Conservation (phyloP, 805 yeast genomes). For the Kregervanrija pseudodelftensis region DNA sequence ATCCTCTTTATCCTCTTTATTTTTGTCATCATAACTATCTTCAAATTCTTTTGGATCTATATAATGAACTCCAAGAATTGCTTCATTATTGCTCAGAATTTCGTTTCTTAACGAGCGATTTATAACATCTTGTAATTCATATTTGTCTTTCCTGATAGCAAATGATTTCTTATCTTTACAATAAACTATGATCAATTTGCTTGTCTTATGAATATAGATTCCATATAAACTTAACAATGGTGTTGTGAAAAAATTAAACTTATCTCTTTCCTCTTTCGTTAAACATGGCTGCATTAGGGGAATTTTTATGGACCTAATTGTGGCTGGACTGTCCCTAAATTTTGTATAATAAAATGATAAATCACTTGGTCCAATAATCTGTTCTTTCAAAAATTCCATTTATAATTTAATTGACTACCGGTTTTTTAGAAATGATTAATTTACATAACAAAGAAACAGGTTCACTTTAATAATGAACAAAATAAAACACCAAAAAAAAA, state of each 20-base stretch:
- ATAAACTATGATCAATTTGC: constrained; percentile 16
- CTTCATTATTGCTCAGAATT: neutral
- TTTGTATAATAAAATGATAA: constrained; percentile 12
- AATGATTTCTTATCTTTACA: constrained; percentile 18
- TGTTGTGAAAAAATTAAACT: constrained; percentile 11
- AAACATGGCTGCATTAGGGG: constrained; percentile 12
- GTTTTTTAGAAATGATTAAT: too few species aligned
- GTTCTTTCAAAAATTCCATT: constrained; percentile 11
- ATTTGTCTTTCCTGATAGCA: constrained; percentile 16
- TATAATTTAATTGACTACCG: neutral
- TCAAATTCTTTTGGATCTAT: neutral
- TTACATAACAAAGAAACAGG: too few species aligned
- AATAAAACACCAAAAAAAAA: neutral
- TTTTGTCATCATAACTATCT: neutral
- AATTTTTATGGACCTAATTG: constrained; percentile 6
- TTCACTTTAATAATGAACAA: neutral
- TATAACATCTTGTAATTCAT: constrained; percentile 24
- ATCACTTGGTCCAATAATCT: constrained; percentile 21
- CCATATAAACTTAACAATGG: constrained; percentile 22
- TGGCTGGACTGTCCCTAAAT: constrained; percentile 13
- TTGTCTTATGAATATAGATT: constrained; percentile 17
- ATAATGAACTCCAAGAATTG: constrained; percentile 5
- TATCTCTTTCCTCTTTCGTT: neutral
- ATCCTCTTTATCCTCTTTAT: neutral
- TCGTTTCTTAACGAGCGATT: constrained; percentile 16